These are phyloP conservation scores for Calocybe gambosa DNA, from an alignment of 1,284 basidiomycete species.

Conservation along the genomic window DNA sequence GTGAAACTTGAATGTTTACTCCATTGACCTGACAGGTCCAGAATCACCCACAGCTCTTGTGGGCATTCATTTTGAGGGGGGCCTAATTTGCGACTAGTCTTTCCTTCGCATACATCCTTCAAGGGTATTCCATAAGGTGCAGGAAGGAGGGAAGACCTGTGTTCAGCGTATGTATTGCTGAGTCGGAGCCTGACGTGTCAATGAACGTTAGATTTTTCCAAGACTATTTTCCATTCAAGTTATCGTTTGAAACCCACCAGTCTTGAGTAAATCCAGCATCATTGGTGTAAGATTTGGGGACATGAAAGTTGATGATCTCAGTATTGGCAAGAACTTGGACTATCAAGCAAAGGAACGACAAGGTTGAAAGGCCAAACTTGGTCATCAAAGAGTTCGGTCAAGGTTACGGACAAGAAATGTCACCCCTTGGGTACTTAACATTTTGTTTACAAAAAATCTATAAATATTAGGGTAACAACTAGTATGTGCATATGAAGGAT, in stretches of 20 bases:
- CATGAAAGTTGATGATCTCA: constrained; percentile 57
- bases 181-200: constrained; percentile 23
- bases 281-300: constrained; percentile 19
- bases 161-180: constrained; percentile 20
- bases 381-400: background rate
- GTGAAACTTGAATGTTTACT: constrained; percentile 44
- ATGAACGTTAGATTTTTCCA: background rate
- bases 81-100: background rate
- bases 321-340: constrained; percentile 43
- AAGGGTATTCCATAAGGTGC: constrained; percentile 37
- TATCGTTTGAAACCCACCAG: constrained; percentile 14
- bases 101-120: constrained; percentile 26
- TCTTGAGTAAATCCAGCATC: constrained; percentile 19
- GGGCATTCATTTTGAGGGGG: constrained; percentile 30
- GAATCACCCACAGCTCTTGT: constrained; percentile 50
- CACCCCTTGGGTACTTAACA: too few relatives aligned
- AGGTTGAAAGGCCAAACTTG: constrained; percentile 6
- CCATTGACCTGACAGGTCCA: constrained; percentile 50
- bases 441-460: too few relatives aligned
- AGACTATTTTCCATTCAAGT: background rate
- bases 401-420: background rate
- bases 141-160: constrained; percentile 32
- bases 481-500: background rate
- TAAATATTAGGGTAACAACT: background rate
- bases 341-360: constrained; percentile 16